Evolutionary conservation across 2,329 filamentous ascomycete species (phyloP).

Genomic region (Alternaria hordeiaustralica): DNA sequence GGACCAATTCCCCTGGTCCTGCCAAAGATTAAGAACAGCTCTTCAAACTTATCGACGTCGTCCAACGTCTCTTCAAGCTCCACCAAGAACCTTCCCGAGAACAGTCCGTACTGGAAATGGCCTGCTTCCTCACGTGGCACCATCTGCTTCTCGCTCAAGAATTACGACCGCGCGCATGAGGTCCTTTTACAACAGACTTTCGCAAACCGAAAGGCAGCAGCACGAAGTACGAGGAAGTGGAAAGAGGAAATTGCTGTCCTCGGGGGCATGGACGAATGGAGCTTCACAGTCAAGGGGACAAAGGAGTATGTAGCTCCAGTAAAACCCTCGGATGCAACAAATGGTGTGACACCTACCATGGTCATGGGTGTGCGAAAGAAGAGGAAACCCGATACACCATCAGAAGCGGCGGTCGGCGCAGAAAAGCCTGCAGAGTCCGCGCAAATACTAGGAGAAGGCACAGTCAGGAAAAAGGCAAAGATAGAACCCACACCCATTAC

Average conservation of each 20-base stretch:
- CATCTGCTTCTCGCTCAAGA: slow-evolving; percentile 66
- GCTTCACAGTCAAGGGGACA: slow-evolving; percentile 35
- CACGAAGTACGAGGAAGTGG: slow-evolving; percentile 73
- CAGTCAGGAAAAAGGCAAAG: slow-evolving; percentile 45
- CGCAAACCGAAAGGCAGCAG: slow-evolving; percentile 67
- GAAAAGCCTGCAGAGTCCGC: slow-evolving; percentile 10
- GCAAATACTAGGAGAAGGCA: slow-evolving; percentile 24
- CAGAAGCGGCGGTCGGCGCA: slow-evolving; percentile 4
- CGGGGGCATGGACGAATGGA: slow-evolving; percentile 38
- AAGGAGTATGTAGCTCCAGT: slow-evolving; percentile 22
- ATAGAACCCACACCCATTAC: slow-evolving; percentile 20
- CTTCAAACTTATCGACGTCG: slow-evolving; percentile 50
- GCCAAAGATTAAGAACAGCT: slow-evolving; percentile 67
- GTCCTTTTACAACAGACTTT: slow-evolving; percentile 78
- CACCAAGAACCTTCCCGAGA: slow-evolving; percentile 55
- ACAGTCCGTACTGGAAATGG: slow-evolving; percentile 72
- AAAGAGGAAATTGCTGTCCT: slow-evolving; percentile 66
- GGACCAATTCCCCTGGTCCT: slow-evolving; percentile 69
- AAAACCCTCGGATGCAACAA: not conserved
- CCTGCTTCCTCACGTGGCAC: slow-evolving; percentile 66
- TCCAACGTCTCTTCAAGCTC: slow-evolving; percentile 52
- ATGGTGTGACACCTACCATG: slow-evolving; percentile 21
- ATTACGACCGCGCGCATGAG: slow-evolving; percentile 72
- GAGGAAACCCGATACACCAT: slow-evolving; percentile 36
- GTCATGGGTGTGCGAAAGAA: slow-evolving; percentile 46